These are phyloP conservation scores for Synchytrium microbalum DNA, from an alignment of 371 early-diverging fungal species.

Conservation along the genomic window DNA sequence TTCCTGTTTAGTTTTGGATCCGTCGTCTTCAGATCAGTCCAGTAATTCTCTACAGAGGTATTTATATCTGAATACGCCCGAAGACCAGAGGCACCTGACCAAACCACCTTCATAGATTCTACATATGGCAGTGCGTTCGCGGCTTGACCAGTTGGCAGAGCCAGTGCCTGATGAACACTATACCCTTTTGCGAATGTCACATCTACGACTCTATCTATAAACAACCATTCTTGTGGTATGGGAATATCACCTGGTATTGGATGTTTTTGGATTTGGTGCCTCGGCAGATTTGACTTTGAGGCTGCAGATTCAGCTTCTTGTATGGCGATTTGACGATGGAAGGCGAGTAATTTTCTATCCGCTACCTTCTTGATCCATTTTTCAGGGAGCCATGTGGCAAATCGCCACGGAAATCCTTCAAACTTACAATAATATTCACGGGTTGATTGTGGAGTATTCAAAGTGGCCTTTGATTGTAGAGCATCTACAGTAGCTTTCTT, in stretches of 20 bases:
- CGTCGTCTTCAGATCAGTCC: conserved; percentile 2
- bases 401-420: conserved; percentile 14
- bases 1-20: conserved; percentile 7
- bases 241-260: not conserved
- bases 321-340: conserved; percentile 1
- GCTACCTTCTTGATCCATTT: conserved; percentile 20
- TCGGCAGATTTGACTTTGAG: not conserved
- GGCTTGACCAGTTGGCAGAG: not conserved
- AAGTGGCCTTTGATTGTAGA: too few species aligned
- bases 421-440: conserved; percentile 31
- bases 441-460: not conserved
- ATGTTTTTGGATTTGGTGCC: not conserved
- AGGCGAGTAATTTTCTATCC: not conserved
- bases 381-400: conserved; percentile 29
- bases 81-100: not conserved
- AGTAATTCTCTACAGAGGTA: not conserved
- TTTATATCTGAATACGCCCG: not conserved
- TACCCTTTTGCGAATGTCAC: conserved; percentile 1
- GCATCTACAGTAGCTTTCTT: not conserved
- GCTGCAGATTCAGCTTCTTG: not conserved
- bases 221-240: conserved; percentile 2
- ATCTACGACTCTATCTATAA: conserved; percentile 2
- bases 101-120: not conserved
- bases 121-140: not conserved
- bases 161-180: not conserved